These are phyloP conservation scores for Citrus inodora DNA, from an alignment of 345 rosid species.

Conservation along the genomic window DNA sequence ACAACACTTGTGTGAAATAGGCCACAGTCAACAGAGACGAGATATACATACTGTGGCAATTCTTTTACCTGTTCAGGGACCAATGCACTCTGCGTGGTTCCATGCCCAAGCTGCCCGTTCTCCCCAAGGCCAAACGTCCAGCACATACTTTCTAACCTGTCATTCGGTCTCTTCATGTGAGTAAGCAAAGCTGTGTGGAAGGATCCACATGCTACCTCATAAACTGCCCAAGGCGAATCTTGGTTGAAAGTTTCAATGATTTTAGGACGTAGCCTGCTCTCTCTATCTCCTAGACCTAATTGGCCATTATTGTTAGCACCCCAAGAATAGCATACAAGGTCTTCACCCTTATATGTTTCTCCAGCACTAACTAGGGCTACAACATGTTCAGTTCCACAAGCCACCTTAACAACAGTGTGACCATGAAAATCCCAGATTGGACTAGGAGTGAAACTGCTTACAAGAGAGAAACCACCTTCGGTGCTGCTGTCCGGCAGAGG, in stretches of 20 bases:
- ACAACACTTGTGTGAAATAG: slow-evolving; percentile 86
- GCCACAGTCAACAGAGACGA: slow-evolving; percentile 82
- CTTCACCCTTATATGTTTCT: slow-evolving; percentile 44
- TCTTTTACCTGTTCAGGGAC: slow-evolving; percentile 66
- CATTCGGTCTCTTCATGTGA: slow-evolving; percentile 45
- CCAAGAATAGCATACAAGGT: slow-evolving; percentile 73
- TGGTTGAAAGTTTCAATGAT: slow-evolving; percentile 50
- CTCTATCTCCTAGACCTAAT: slow-evolving; percentile 74
- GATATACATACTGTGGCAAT: slow-evolving; percentile 46
- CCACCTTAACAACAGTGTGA: slow-evolving; percentile 77
- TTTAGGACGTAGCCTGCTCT: slow-evolving; percentile 55
- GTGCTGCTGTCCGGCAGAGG: slow-evolving; percentile 40
- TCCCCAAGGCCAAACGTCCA: slow-evolving; percentile 94
- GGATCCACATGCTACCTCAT: slow-evolving; percentile 82
- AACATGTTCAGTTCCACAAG: slow-evolving; percentile 88
- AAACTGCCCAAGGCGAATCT: slow-evolving; percentile 50
- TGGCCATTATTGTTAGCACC: slow-evolving; percentile 76
- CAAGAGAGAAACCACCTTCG: slow-evolving; percentile 40
- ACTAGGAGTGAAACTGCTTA: slow-evolving; percentile 50
- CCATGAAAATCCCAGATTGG: slow-evolving; percentile 64
- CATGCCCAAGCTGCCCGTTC: slow-evolving; percentile 86
- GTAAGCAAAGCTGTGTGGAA: slow-evolving; percentile 85
- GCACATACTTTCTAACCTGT: slow-evolving; percentile 49
- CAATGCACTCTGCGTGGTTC: slow-evolving; percentile 57
- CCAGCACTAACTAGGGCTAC: slow-evolving; percentile 61